These are phyloP conservation scores for Boechera retrofracta DNA, from an alignment of 345 rosid genomes.

Conservation along the genomic window DNA sequence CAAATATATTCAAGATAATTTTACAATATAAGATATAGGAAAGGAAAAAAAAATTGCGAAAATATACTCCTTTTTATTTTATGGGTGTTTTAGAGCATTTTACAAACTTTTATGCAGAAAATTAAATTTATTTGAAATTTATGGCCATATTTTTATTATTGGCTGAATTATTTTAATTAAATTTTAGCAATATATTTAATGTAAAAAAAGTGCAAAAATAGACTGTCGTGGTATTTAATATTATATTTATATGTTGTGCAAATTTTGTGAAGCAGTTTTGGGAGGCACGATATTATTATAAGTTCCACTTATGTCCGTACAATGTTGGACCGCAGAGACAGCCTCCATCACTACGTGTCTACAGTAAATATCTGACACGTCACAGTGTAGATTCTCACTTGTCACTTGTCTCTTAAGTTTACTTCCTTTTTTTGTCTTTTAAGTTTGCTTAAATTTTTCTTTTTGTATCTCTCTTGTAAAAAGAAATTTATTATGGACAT, in stretches of 20 bases:
- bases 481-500: too few relatives aligned
- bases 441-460: background rate
- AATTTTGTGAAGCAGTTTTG: background rate
- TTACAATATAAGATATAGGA: background rate
- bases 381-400: background rate
- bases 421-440: background rate
- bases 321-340: background rate
- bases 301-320: slow-evolving; percentile 1
- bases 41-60: too few relatives aligned
- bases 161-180: background rate
- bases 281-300: background rate
- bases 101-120: too few relatives aligned
- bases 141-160: background rate
- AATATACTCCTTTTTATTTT: background rate
- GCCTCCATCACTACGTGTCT: background rate
- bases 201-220: background rate
- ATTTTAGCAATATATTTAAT: background rate
- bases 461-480: background rate
- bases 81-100: background rate
- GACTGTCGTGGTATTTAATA: background rate
- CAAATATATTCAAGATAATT: background rate
- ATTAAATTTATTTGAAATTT: too few relatives aligned
- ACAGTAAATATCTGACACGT: background rate
- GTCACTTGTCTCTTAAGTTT: background rate
- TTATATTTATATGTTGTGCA: background rate